Conservation (phyloP, 768 basidiomycete species). For the Phlebiopsis flavidoalba region DNA sequence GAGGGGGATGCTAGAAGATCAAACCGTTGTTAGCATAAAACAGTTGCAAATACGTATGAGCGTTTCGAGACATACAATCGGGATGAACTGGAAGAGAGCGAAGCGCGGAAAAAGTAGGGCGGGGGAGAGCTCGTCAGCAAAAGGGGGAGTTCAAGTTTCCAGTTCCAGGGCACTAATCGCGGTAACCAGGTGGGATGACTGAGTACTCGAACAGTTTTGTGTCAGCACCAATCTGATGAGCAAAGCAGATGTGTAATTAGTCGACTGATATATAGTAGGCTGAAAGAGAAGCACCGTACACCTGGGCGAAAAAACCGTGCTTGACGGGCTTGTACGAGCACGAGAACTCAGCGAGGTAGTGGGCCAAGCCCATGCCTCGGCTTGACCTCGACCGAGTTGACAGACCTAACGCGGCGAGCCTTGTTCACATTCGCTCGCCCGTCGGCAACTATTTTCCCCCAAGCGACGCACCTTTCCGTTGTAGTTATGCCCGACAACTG, state of each 20-base stretch:
- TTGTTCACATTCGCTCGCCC: not conserved
- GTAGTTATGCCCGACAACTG: constrained; percentile 98
- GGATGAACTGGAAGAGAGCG: constrained; percentile 48
- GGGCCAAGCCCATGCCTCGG: constrained; percentile 99
- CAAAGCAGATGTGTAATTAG: constrained; percentile 26
- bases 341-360: constrained; percentile 97
- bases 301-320: constrained; percentile 99
- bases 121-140: not conserved
- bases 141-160: not conserved
- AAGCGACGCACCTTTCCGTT: constrained; percentile 75
- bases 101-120: not conserved
- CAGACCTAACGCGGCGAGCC: constrained; percentile 45
- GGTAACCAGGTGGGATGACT: not conserved
- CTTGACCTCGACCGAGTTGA: constrained; percentile 98
- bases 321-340: constrained; percentile 98
- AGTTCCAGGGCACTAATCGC: not conserved
- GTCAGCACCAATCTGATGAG: constrained; percentile 69
- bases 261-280: constrained; percentile 16
- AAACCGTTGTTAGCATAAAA: constrained; percentile 10
- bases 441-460: not conserved
- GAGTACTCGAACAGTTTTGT: constrained; percentile 69
- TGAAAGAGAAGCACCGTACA: constrained; percentile 46
- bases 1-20: constrained; percentile 73
- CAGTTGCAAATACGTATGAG: not conserved
- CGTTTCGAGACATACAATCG: constrained; percentile 53